phyloP scores from a whole-genome alignment of 176 grass and related monocot species.

The Hordeum vulgare region DNA sequence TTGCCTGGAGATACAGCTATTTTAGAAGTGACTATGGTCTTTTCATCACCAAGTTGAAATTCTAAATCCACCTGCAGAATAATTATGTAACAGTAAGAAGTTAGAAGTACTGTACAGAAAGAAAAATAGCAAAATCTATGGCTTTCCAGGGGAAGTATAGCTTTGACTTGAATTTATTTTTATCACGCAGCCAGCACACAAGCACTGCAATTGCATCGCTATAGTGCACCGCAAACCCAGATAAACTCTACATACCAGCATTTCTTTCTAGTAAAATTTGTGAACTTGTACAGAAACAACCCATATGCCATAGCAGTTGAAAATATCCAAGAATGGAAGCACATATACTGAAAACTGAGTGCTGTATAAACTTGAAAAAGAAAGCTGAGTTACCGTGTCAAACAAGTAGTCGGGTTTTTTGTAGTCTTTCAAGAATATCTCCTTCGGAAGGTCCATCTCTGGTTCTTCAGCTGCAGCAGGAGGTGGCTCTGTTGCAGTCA shows the following conservation, averaged over 20 bases:
- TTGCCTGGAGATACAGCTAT: conserved; percentile 70
- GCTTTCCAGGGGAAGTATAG: background rate
- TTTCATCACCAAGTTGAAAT: conserved; percentile 91
- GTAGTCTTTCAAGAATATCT: conserved; percentile 98
- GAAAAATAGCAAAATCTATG: background rate
- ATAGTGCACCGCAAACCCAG: background rate
- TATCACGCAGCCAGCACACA: background rate
- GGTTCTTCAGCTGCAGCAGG: conserved; percentile 57
- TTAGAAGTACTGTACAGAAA: conserved; percentile 1
- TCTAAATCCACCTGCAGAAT: conserved; percentile 66
- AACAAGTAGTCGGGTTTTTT: conserved; percentile 80
- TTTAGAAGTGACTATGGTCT: conserved; percentile 83
- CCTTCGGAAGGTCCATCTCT: conserved; percentile 73
- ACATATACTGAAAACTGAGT: background rate
- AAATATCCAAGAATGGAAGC: background rate
- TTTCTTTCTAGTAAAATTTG: background rate
- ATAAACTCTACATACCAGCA: background rate
- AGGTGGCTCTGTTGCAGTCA: conserved; percentile 67
- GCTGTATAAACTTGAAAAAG: background rate
- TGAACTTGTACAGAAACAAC: background rate
- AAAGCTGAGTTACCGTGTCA: conserved; percentile 52
- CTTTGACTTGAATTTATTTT: background rate
- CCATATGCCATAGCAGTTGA: background rate
- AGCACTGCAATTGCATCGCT: background rate
- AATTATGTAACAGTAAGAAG: conserved; percentile 1